phyloP scores from a whole-genome alignment of 129 eudicot species.

The Helianthus tuberosus region DNA sequence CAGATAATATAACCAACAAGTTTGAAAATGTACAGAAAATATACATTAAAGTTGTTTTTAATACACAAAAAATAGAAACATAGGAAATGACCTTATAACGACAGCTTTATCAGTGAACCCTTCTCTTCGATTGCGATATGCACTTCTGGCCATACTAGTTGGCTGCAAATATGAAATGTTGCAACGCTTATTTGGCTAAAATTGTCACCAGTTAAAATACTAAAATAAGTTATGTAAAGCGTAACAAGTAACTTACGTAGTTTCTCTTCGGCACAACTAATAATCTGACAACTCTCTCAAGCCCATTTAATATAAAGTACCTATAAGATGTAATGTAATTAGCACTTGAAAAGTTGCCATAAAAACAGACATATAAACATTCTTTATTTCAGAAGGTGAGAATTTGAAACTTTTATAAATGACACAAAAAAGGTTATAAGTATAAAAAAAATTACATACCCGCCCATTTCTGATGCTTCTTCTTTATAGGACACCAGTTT shows the following conservation, averaged over 20 bases:
- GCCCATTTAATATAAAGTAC: constrained; percentile 87
- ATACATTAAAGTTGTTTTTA: not conserved
- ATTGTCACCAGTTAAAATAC: not conserved
- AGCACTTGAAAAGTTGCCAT: not conserved
- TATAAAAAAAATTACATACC: constrained; percentile 50
- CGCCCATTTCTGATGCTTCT: constrained; percentile 94
- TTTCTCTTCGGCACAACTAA: constrained; percentile 80
- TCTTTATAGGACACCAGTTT: constrained; percentile 62
- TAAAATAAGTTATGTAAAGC: not conserved
- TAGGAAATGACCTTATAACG: constrained; percentile 66
- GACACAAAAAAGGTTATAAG: not conserved
- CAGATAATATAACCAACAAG: constrained; percentile 14
- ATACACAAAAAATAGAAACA: constrained; percentile 8
- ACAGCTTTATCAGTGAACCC: constrained; percentile 97
- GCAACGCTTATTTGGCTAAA: constrained; percentile 1
- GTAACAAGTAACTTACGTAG: constrained; percentile 62
- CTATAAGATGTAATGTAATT: constrained; percentile 37
- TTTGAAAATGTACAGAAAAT: constrained; percentile 10
- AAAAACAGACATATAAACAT: not conserved
- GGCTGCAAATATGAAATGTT: constrained; percentile 55
- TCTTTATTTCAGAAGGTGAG: not conserved
- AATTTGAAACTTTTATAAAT: not conserved
- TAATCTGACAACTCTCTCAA: constrained; percentile 83
- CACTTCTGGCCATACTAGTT: constrained; percentile 74
- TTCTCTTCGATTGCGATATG: constrained; percentile 79